These are phyloP conservation scores for Thraustochytrium sp. DNA, from an alignment of 352 stramenopile species.

Conservation along the genomic window DNA sequence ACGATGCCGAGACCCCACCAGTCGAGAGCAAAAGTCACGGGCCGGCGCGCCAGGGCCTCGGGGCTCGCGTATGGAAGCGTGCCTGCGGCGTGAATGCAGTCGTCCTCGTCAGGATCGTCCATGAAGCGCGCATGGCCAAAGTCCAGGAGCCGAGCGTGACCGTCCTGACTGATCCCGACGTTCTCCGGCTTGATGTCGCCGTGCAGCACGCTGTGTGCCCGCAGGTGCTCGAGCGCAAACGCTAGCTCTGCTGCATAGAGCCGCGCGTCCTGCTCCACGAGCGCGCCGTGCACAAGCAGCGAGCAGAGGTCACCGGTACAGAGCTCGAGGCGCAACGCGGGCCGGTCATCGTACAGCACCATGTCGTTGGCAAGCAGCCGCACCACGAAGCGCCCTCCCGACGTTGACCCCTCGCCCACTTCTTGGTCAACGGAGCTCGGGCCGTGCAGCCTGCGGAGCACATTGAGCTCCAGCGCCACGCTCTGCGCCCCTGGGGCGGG, in stretches of 20 bases:
- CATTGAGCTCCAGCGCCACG: too few species aligned
- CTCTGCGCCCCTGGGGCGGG: too few species aligned
- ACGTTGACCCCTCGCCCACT: too few species aligned
- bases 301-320: neutral
- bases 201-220: neutral
- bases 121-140: neutral
- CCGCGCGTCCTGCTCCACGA: neutral
- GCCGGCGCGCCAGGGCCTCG: neutral
- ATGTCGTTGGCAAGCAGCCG: neutral
- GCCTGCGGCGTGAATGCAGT: neutral
- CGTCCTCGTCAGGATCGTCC: neutral
- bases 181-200: neutral
- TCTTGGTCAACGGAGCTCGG: too few species aligned
- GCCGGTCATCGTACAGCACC: neutral
- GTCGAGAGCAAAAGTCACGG: neutral
- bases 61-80: neutral
- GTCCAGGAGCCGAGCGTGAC: neutral
- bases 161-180: neutral
- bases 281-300: neutral
- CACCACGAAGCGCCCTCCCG: neutral
- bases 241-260: neutral
- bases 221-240: neutral
- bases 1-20: slow-evolving; percentile 5
- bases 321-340: neutral
- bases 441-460: too few species aligned